A percentile compares a stretch with the other conserved stretches of the same genome.
These are phyloP conservation scores for Trametes sanguinea DNA, from an alignment of 768 basidiomycete genomes.

Conservation along the genomic window DNA sequence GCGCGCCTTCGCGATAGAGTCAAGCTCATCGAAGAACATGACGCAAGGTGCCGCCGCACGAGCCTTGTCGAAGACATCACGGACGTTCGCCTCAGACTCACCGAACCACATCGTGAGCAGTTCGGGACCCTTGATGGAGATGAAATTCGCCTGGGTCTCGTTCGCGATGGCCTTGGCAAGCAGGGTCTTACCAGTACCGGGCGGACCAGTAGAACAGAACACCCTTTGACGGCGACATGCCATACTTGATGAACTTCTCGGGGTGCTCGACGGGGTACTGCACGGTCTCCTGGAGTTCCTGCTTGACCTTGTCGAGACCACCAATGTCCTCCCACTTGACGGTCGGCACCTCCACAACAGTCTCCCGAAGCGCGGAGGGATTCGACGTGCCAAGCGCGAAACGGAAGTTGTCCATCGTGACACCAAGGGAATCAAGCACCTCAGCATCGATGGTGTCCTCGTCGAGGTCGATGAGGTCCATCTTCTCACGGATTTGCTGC, in stretches of 20 bases:
- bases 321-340: slow-evolving; percentile 99
- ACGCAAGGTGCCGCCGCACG: slow-evolving; percentile 99
- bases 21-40: slow-evolving; percentile 99
- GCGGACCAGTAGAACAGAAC: slow-evolving; percentile 99
- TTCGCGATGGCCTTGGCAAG: slow-evolving; percentile 99
- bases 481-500: slow-evolving; percentile 99
- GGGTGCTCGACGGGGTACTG: slow-evolving; percentile 99
- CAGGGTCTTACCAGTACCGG: slow-evolving; percentile 99
- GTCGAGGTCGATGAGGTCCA: slow-evolving; percentile 95
- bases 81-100: slow-evolving; percentile 99
- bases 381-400: slow-evolving; percentile 97
- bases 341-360: slow-evolving; percentile 98
- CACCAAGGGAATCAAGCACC: slow-evolving; percentile 96
- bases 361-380: slow-evolving; percentile 98
- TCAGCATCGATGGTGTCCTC: slow-evolving; percentile 99
- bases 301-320: slow-evolving; percentile 99
- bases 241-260: slow-evolving; percentile 99
- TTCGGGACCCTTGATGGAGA: slow-evolving; percentile 99
- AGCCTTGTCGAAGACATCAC: slow-evolving; percentile 99
- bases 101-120: slow-evolving; percentile 99
- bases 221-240: slow-evolving; percentile 99
- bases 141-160: slow-evolving; percentile 99
- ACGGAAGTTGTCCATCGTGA: slow-evolving; percentile 99
- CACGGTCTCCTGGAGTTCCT: slow-evolving; percentile 97
- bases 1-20: slow-evolving; percentile 98